Evolutionary conservation across 1,284 basidiomycete genomes (phyloP).

Genomic region (Trichosporon coremiiforme): DNA sequence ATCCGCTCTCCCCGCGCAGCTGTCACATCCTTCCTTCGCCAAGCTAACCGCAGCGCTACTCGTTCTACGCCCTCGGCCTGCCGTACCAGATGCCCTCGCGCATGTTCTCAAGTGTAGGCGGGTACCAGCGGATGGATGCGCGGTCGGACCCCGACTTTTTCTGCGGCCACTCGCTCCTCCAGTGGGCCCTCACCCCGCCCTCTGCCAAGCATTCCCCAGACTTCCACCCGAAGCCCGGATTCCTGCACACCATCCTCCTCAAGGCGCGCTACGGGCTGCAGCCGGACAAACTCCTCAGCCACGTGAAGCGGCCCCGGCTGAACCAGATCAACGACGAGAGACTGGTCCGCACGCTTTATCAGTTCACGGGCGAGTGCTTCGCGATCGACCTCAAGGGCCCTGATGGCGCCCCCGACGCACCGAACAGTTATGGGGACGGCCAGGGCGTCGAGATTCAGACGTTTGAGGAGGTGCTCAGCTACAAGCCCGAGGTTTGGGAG

Average conservation of each 20-base stretch:
- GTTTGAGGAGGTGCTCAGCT: constrained; percentile 35
- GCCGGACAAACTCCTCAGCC: constrained; percentile 50
- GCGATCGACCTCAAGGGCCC: constrained; percentile 52
- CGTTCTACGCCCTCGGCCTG: constrained; percentile 57
- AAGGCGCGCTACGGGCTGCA: constrained; percentile 55
- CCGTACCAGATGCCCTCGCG: constrained; percentile 56
- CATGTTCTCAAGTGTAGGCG: constrained; percentile 52
- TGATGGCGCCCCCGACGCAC: constrained; percentile 43
- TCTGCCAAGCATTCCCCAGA: constrained; percentile 41
- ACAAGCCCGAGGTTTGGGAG: constrained; percentile 19
- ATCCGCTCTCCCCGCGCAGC: too few relatives aligned
- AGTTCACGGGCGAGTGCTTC: constrained; percentile 53
- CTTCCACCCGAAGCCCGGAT: constrained; percentile 55
- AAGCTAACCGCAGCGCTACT: constrained; percentile 49
- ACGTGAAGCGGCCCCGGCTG: constrained; percentile 46
- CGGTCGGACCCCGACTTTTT: constrained; percentile 43
- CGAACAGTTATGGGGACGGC: constrained; percentile 46
- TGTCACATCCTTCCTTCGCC: too few relatives aligned
- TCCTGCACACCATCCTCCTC: constrained; percentile 58
- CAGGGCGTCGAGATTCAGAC: constrained; percentile 46
- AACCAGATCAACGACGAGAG: constrained; percentile 49
- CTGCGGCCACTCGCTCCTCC: constrained; percentile 53
- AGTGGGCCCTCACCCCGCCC: constrained; percentile 53
- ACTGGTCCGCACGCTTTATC: constrained; percentile 50
- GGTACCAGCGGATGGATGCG: constrained; percentile 46